Evolutionary conservation across 148 eudicot genomes (phyloP).

Genomic region (Persicaria tinctoria): DNA sequence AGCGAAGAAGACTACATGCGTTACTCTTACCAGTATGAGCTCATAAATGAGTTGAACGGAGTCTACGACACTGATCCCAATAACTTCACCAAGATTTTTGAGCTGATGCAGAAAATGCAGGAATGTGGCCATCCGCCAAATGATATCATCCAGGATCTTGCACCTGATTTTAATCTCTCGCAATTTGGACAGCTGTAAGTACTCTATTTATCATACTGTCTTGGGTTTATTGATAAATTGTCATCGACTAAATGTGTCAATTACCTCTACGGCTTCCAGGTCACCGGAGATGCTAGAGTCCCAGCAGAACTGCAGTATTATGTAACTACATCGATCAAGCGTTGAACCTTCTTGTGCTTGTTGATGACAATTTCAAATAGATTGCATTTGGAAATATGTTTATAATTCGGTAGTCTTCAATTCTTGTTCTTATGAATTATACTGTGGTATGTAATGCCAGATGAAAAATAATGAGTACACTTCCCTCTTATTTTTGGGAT

Average conservation of each 20-base stretch:
- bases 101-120: constrained; percentile 99
- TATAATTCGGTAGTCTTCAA: neutral
- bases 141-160: constrained; percentile 87
- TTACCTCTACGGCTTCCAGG: constrained; percentile 30
- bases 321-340: constrained; percentile 33
- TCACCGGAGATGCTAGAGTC: constrained; percentile 78
- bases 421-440: neutral
- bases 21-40: constrained; percentile 64
- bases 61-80: constrained; percentile 78
- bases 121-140: constrained; percentile 98
- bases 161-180: constrained; percentile 83
- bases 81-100: constrained; percentile 89
- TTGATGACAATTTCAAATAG: neutral
- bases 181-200: constrained; percentile 90
- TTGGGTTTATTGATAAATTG: neutral
- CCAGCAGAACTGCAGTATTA: constrained; percentile 61
- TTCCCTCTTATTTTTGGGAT: neutral
- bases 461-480: constrained; percentile 1
- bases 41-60: constrained; percentile 68
- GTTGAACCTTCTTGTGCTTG: neutral
- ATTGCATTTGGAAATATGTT: neutral
- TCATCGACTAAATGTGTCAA: neutral
- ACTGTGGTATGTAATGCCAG: neutral
- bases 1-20: constrained; percentile 65
- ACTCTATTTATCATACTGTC: neutral